phyloP scores from a whole-genome alignment of 371 early-diverging fungal genomes.

The Rhizopus microsporus region DNA sequence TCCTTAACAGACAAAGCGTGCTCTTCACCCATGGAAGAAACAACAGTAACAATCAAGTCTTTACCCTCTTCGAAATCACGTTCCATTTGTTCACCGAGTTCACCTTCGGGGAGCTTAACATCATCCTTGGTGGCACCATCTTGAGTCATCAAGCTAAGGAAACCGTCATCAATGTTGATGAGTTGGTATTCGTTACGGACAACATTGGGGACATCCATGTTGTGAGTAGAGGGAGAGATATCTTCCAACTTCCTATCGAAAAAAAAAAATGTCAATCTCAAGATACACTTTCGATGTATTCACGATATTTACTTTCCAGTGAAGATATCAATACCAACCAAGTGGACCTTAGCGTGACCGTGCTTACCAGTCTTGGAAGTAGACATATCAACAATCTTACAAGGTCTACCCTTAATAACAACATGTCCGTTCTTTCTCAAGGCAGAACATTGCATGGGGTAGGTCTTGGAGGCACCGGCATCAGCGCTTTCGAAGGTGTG shows the following conservation, averaged over 20 bases:
- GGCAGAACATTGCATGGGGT: conserved; percentile 98
- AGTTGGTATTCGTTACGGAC: conserved; percentile 82
- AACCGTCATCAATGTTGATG: conserved; percentile 91
- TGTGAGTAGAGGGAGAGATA: conserved; percentile 99
- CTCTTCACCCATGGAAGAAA: conserved; percentile 96
- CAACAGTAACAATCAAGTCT: conserved; percentile 85
- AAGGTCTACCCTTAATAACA: conserved; percentile 97
- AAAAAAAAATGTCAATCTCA: conserved; percentile 3
- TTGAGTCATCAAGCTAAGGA: conserved; percentile 83
- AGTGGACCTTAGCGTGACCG: conserved; percentile 99
- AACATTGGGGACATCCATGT: conserved; percentile 99
- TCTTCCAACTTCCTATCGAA: conserved; percentile 78
- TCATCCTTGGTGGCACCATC: conserved; percentile 93
- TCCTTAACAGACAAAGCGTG: conserved; percentile 69
- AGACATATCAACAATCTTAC: conserved; percentile 98
- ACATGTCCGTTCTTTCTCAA: conserved; percentile 98
- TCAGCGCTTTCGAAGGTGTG: conserved; percentile 72
- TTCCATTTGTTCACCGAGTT: conserved; percentile 78
- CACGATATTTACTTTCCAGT: conserved; percentile 80
- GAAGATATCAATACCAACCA: conserved; percentile 96
- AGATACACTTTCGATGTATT: neutral
- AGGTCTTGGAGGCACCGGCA: conserved; percentile 90
- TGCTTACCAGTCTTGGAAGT: conserved; percentile 98
- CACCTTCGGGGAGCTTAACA: conserved; percentile 89
- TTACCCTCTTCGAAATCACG: conserved; percentile 80